Evolutionary conservation across 345 rosid species (phyloP).

Genomic region (Gossypium australe): DNA sequence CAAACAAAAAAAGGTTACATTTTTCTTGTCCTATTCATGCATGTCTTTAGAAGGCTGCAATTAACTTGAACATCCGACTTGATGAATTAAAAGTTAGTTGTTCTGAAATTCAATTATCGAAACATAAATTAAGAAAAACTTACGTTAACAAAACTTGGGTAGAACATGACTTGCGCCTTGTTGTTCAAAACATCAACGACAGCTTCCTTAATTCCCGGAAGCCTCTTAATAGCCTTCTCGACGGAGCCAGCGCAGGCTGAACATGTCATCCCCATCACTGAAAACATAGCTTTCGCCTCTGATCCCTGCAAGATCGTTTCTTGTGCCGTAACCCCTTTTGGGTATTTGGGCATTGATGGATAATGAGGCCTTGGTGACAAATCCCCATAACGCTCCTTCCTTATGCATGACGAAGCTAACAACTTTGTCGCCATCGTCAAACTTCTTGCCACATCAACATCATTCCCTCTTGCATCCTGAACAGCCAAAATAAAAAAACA

Average conservation of each 20-base stretch:
- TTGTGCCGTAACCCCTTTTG: constrained; percentile 37
- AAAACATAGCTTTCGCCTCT: constrained; percentile 48
- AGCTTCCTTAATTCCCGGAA: constrained; percentile 75
- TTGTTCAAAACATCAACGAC: constrained; percentile 67
- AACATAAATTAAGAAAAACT: constrained; percentile 5
- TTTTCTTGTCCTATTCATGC: too few species aligned
- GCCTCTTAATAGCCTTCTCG: constrained; percentile 84
- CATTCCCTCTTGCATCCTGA: constrained; percentile 78
- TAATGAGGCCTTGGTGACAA: constrained; percentile 50
- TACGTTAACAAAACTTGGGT: constrained; percentile 56
- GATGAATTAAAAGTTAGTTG: too few species aligned
- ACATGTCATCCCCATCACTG: constrained; percentile 79
- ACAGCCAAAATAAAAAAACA: neutral
- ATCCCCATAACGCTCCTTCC: constrained; percentile 41
- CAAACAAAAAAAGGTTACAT: neutral
- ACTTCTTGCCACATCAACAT: constrained; percentile 29
- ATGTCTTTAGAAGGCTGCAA: too few species aligned
- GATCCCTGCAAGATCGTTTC: constrained; percentile 27
- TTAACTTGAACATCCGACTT: neutral
- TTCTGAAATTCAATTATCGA: too few species aligned
- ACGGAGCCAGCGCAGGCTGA: constrained; percentile 93
- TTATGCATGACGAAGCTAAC: constrained; percentile 54
- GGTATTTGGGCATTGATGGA: constrained; percentile 64
- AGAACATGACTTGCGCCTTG: constrained; percentile 61
- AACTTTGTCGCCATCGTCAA: constrained; percentile 62